These are phyloP conservation scores for Amoeboaphelidium protococcarum DNA, from an alignment of 371 early-diverging fungal genomes.

Conservation along the genomic window DNA sequence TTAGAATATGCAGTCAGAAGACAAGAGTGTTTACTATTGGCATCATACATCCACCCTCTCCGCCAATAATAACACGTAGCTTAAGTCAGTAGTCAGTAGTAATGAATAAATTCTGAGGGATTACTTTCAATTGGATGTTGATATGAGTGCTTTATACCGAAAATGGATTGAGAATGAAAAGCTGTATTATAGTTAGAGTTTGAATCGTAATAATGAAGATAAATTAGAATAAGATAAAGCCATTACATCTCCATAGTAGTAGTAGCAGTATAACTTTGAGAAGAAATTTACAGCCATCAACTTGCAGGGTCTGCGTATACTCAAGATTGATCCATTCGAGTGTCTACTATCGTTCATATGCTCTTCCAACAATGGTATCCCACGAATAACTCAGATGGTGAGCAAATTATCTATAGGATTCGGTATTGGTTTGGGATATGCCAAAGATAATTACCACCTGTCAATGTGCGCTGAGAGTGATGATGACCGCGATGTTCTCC, in stretches of 20 bases:
- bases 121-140: conserved; percentile 41
- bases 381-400: conserved; percentile 74
- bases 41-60: neutral
- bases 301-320: conserved; percentile 6
- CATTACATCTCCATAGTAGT: too few relatives aligned
- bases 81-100: neutral
- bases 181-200: too few relatives aligned
- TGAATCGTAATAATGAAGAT: too few relatives aligned
- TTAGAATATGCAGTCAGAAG: conserved; percentile 2
- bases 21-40: neutral
- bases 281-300: neutral
- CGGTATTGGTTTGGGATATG: conserved; percentile 1
- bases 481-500: conserved; percentile 8
- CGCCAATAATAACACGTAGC: neutral
- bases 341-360: conserved; percentile 82
- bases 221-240: too few relatives aligned
- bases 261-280: too few relatives aligned
- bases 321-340: conserved; percentile 57
- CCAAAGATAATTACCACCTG: neutral
- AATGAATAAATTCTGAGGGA: conserved; percentile 3
- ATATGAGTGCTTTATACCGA: conserved; percentile 26
- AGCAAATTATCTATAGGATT: conserved; percentile 6
- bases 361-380: conserved; percentile 83
- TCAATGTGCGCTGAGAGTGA: conserved; percentile 1
- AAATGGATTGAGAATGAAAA: conserved; percentile 25